Evolutionary conservation across 2,329 filamentous ascomycete species (phyloP).

Genomic region (Chrysoporthe deuterocubensis): DNA sequence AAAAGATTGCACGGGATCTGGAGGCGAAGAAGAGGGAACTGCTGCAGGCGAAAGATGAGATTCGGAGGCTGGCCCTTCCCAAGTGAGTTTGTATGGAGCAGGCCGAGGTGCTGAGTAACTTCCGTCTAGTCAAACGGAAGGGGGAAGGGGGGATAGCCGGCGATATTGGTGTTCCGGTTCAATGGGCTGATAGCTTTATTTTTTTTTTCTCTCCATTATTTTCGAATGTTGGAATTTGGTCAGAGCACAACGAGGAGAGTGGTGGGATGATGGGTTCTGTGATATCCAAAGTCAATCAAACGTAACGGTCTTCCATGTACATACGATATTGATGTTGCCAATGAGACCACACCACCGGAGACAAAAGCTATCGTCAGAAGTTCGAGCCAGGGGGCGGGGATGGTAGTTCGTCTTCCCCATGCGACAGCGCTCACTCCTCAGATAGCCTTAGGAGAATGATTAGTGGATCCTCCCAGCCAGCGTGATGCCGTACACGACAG

Average conservation of each 20-base stretch:
- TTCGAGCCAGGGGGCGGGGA: not conserved
- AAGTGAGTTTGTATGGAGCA: not conserved
- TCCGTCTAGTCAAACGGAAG: not conserved
- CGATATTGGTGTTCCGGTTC: not conserved
- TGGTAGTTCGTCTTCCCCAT: not conserved
- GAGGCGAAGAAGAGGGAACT: constrained; percentile 54
- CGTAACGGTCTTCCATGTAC: constrained; percentile 8
- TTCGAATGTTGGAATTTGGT: not conserved
- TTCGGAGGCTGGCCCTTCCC: constrained; percentile 21
- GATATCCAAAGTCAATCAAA: constrained; percentile 15
- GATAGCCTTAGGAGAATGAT: not conserved
- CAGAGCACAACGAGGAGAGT: constrained; percentile 7
- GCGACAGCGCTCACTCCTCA: not conserved
- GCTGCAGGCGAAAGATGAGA: constrained; percentile 41
- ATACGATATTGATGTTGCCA: constrained; percentile 4
- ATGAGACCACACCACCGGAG: not conserved
- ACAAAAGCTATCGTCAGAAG: not conserved
- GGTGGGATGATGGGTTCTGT: not conserved
- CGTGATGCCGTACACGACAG: constrained; percentile 77
- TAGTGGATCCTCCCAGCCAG: constrained; percentile 66
- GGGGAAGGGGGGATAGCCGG: not conserved
- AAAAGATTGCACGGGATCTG: constrained; percentile 45
- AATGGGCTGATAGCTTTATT: no score
- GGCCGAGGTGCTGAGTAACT: not conserved
- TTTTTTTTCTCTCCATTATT: not conserved